Evolutionary conservation across 108 stramenopile genomes (phyloP), one percentile per base, ranked within the genome.

Genomic region (Conticribra weissflogii): DNA sequence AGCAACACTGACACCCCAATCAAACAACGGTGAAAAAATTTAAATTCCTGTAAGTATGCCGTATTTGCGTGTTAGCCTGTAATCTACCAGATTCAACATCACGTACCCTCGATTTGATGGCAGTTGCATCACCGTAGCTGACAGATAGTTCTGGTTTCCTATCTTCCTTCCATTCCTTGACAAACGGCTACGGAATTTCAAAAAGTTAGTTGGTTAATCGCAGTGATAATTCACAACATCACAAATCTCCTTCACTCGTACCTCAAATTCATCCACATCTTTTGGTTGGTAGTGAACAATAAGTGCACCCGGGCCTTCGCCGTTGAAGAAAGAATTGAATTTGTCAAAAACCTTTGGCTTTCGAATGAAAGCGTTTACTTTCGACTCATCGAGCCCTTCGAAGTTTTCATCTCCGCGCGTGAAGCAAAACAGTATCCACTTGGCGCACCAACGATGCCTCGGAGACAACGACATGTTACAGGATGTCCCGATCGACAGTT

Each of bases 231-330:
- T 12, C 44, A 19, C 3, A 66, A 21, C 53, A 59, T n/a, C n/a
- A n/a, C n/a, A n/a, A n/a, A n/a, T n/a, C n/a, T n/a, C n/a, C n/a
- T n/a, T n/a, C n/a, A n/a, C n/a, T n/a, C n/a, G n/a, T 59, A 46
- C 54, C 55, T 72, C 81, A 8, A 76, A 32, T 51, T 72, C 76
- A 53, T 77, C 72, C 19, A 18, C 36, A 46, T 65, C 58, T 49
- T 55, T 62, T 18, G 68, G 68, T 63, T 91, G 90, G 36, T 72
- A 89, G 65, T 88, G 87, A 24, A 87, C 88, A 69, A 91, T 89
- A 9, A 91, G 59, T 28, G 78, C 79, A 34, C 41, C 58, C 7
- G 83, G 70, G 1, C 85, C 88, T 5, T 84, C 65, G 0, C 90
- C 90, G 15, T 63, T 54, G 76, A 91, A 91, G 46, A 91, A 81